These are phyloP conservation scores for Calonectria pauciramosa DNA, from an alignment of 2,329 filamentous ascomycete genomes.

Conservation along the genomic window DNA sequence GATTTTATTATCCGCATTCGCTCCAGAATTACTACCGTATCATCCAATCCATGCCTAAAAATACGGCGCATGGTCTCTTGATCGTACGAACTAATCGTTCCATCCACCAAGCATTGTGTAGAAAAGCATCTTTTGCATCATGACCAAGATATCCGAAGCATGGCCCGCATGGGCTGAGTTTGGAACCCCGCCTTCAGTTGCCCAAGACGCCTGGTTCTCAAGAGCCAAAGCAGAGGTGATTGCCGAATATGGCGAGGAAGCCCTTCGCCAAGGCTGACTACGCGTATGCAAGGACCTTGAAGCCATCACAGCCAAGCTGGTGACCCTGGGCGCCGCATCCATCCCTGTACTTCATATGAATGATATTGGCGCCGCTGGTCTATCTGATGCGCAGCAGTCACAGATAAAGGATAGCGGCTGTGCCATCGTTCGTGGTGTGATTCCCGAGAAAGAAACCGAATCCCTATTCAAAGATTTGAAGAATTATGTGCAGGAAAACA, in stretches of 20 bases:
- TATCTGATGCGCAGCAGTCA: constrained; percentile 36
- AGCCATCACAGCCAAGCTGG: constrained; percentile 52
- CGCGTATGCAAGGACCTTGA: constrained; percentile 54
- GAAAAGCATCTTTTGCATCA: not conserved
- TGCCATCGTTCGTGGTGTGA: constrained; percentile 40
- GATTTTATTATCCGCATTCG: not conserved
- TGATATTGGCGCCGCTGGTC: constrained; percentile 39
- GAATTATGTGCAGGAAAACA: constrained; percentile 50
- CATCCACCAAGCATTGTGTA: not conserved
- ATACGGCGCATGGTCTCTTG: not conserved
- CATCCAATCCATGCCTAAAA: not conserved
- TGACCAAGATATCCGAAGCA: not conserved
- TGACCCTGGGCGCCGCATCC: constrained; percentile 46
- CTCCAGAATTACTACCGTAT: not conserved
- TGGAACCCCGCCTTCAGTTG: constrained; percentile 17
- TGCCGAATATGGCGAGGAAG: constrained; percentile 52
- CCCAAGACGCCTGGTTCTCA: constrained; percentile 24
- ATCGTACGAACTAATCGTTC: not conserved
- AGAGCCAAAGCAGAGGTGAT: constrained; percentile 51
- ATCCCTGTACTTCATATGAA: constrained; percentile 50
- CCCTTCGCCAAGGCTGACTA: constrained; percentile 53
- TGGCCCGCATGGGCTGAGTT: constrained; percentile 45
- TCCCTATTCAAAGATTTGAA: constrained; percentile 49
- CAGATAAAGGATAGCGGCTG: constrained; percentile 45
- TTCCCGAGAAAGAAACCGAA: constrained; percentile 37